Conservation (phyloP, 257 asterid genomes). For the Fraxinus americana region DNA sequence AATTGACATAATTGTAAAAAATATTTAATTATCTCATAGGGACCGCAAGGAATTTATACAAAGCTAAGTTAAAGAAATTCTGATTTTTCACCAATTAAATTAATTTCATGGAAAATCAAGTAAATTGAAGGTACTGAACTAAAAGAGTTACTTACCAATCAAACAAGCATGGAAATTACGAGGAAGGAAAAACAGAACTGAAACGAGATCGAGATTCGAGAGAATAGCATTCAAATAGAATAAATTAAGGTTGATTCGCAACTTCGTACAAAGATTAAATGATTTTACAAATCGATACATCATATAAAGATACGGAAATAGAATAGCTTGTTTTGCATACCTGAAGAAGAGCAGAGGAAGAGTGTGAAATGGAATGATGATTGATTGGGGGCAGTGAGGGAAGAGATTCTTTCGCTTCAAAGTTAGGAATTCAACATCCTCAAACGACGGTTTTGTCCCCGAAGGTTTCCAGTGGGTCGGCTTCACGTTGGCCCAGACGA, state of each 20-base stretch:
- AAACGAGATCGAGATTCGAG: neutral
- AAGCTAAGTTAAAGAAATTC: constrained; percentile 21
- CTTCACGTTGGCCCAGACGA: neutral
- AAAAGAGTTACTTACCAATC: neutral
- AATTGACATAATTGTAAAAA: neutral
- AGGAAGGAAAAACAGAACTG: neutral
- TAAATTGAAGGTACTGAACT: constrained; percentile 14
- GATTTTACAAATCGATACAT: constrained; percentile 8
- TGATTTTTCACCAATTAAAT: constrained; percentile 9
- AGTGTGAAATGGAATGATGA: constrained; percentile 18
- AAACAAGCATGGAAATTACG: neutral
- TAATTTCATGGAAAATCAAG: constrained; percentile 9
- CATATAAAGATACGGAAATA: constrained; percentile 8
- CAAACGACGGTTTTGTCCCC: neutral
- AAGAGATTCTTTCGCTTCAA: constrained; percentile 16
- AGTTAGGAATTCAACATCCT: neutral
- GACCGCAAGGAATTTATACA: constrained; percentile 6
- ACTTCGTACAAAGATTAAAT: constrained; percentile 12
- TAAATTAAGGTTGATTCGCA: constrained; percentile 1
- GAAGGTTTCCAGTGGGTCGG: constrained; percentile 3
- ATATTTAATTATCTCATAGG: neutral
- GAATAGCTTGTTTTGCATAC: constrained; percentile 10
- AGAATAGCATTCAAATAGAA: constrained; percentile 22
- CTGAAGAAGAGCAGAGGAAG: constrained; percentile 23
- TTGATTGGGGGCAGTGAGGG: constrained; percentile 26